Base-by-base conservation (phyloP, 2,329 filamentous ascomycete genomes). In the Tolypocladium paradoxum region DNA sequence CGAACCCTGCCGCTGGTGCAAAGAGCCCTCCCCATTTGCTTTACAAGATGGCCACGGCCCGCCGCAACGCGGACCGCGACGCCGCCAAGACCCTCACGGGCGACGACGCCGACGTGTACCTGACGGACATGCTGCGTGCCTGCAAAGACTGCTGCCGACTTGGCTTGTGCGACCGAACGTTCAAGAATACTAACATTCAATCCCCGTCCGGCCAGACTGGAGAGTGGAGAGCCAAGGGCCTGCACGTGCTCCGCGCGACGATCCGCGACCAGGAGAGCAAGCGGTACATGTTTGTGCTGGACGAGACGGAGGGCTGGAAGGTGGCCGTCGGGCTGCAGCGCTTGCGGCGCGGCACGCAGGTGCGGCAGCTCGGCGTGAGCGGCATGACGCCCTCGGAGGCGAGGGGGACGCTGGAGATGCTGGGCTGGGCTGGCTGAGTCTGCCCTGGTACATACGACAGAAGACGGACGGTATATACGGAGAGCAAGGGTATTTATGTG, bases 291-390 rank as follows among this genome's bases (percentile, higher is more conserved):
- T 86, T 87, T 62, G 75, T 87, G 11, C 69, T 87, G 35, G 73
- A 75, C 40, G 82, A 86, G 62, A 76, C 81, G 56, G 83, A 87
- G 65, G 77, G 76, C 31, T 87, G 84, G 84, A 87, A 87, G 74
- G 71, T 87, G 27, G 75, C 81, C 1, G 71, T 79, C 36, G 83
- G 81, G 2, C 64, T 87, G 59, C 79, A 84, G 64, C 74, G 78
- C 46, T 67, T 87, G 60, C 71, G 82, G 51, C 76, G 76, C 52
- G 83, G 83, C 6, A 78, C 77, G 3, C 81, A 84, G 64, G 79
- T 78, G 34, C 73, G 81, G 51, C 76, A 79, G 54, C 70, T 86
- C 47, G 80, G 79, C 6, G 76, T 86, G 34, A 75, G 77, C 53
- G 74, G 76, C 46, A 77, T 86, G 71, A 70, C 75, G 48, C 68